These are phyloP conservation scores for Atkinsonella texensis DNA, from an alignment of 2,329 filamentous ascomycete species.

Conservation along the genomic window DNA sequence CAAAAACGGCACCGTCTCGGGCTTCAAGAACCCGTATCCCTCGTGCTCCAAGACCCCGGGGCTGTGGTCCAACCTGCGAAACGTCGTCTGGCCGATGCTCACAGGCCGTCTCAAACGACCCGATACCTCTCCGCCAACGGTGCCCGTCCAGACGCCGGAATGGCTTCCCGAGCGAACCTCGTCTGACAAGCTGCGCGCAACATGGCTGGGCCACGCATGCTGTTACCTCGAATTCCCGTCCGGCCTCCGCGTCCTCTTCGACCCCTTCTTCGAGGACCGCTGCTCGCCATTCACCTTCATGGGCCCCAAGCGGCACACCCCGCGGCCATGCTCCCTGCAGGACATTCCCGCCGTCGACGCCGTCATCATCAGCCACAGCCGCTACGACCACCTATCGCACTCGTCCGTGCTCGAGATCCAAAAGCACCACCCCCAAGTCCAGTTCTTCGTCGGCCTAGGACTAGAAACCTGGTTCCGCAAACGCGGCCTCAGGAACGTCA, in stretches of 20 bases:
- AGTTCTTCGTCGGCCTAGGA: slow-evolving; percentile 80
- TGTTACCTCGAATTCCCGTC: slow-evolving; percentile 84
- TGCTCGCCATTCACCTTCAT: slow-evolving; percentile 65
- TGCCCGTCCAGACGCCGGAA: slow-evolving; percentile 52
- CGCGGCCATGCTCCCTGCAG: slow-evolving; percentile 60
- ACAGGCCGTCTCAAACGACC: slow-evolving; percentile 34
- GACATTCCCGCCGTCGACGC: slow-evolving; percentile 69
- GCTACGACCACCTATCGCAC: slow-evolving; percentile 86
- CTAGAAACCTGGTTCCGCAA: slow-evolving; percentile 71
- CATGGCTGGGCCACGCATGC: slow-evolving; percentile 92
- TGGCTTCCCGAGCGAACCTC: slow-evolving; percentile 53
- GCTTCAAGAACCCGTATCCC: slow-evolving; percentile 41
- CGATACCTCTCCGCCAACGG: slow-evolving; percentile 51
- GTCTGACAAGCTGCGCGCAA: slow-evolving; percentile 56
- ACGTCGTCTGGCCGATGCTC: slow-evolving; percentile 26
- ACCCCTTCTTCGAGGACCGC: slow-evolving; percentile 75
- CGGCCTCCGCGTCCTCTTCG: slow-evolving; percentile 74
- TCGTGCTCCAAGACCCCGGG: slow-evolving; percentile 23
- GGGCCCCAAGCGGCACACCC: slow-evolving; percentile 67
- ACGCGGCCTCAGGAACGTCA: slow-evolving; percentile 61
- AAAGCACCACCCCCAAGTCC: slow-evolving; percentile 59
- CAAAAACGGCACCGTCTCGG: slow-evolving; percentile 24
- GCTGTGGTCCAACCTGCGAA: slow-evolving; percentile 15
- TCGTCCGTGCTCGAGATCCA: slow-evolving; percentile 61
- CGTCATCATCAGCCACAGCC: slow-evolving; percentile 76